These are phyloP conservation scores for Fusarium sp. DNA, from an alignment of 2,329 filamentous ascomycete genomes.

Conservation along the genomic window DNA sequence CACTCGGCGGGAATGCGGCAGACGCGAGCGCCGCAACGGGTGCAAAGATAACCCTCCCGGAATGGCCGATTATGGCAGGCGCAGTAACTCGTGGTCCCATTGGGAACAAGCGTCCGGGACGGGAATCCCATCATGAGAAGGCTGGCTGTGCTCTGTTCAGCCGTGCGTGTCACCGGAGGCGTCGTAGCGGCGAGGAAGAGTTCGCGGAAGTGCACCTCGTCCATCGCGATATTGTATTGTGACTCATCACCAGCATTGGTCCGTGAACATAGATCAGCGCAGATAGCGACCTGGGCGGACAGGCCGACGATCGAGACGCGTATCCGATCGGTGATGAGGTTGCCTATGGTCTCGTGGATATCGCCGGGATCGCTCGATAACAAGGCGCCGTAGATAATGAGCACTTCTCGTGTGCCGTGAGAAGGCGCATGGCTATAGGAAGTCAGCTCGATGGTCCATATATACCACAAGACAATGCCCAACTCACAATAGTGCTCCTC, in stretches of 20 bases:
- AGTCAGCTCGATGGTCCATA: constrained; percentile 5
- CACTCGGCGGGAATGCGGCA: constrained; percentile 92
- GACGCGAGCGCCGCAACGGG: constrained; percentile 88
- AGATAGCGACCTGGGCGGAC: constrained; percentile 92
- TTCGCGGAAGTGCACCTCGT: constrained; percentile 83
- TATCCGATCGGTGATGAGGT: constrained; percentile 84
- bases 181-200: constrained; percentile 91
- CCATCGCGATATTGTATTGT: constrained; percentile 85
- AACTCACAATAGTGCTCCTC: constrained; percentile 83
- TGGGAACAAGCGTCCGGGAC: constrained; percentile 80
- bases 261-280: constrained; percentile 85
- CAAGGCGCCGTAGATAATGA: constrained; percentile 92
- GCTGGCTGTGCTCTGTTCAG: constrained; percentile 69
- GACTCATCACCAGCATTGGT: constrained; percentile 86
- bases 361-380: constrained; percentile 93
- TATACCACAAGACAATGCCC: neutral
- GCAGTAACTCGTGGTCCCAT: constrained; percentile 78
- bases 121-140: constrained; percentile 99
- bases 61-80: constrained; percentile 89
- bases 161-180: constrained; percentile 82
- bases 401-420: constrained; percentile 92
- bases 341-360: constrained; percentile 88
- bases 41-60: constrained; percentile 90
- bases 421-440: constrained; percentile 81
- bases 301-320: constrained; percentile 91